These are phyloP conservation scores for Microbotryomycetes sp. DNA, from an alignment of 1,284 basidiomycete species.

Conservation along the genomic window DNA sequence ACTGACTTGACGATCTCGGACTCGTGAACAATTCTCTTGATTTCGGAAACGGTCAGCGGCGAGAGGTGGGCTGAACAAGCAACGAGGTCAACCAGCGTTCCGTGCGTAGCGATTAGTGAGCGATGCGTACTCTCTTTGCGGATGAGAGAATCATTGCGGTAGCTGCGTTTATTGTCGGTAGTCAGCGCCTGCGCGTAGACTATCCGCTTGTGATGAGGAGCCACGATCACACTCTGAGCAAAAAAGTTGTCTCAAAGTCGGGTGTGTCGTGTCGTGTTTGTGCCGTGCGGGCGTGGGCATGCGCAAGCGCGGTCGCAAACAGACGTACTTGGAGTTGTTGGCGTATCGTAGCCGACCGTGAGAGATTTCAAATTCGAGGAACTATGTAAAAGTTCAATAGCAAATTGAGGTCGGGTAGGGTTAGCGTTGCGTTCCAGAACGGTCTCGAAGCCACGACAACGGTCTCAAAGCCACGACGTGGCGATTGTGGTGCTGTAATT, in stretches of 20 bases:
- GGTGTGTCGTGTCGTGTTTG: not conserved
- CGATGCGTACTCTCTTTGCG: conserved; percentile 87
- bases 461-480: not conserved
- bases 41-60: conserved; percentile 80
- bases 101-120: not conserved
- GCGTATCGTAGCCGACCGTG: conserved; percentile 94
- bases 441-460: too few relatives aligned
- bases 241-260: too few relatives aligned
- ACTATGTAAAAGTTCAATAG: conserved; percentile 41
- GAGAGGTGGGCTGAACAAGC: conserved; percentile 76
- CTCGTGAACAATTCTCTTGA: conserved; percentile 88
- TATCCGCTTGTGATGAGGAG: too few relatives aligned
- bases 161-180: too few relatives aligned
- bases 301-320: not conserved
- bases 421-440: not conserved
- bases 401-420: not conserved
- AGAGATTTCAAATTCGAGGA: conserved; percentile 96
- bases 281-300: too few relatives aligned
- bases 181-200: too few relatives aligned
- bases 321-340: conserved; percentile 78
- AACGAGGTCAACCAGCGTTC: not conserved
- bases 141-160: conserved; percentile 92
- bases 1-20: conserved; percentile 90
- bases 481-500: not conserved
- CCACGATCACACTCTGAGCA: too few relatives aligned